These are phyloP conservation scores for Biscutella auriculata DNA, from an alignment of 441 rosid species.

Conservation along the genomic window DNA sequence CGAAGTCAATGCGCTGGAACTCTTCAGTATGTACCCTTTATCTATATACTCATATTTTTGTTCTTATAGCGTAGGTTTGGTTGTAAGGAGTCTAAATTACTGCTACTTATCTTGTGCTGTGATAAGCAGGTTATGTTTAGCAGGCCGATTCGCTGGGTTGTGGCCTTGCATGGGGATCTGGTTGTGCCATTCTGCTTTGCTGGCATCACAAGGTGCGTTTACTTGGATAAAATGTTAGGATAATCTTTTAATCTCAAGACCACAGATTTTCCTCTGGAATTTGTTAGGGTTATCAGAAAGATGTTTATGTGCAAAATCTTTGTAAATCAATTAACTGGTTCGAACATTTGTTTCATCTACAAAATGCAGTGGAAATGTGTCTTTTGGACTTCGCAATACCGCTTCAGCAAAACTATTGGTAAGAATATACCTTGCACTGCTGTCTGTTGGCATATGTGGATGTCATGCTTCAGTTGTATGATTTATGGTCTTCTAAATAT, in stretches of 20 bases:
- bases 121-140: slow-evolving; percentile 60
- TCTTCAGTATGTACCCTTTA: slow-evolving; percentile 43
- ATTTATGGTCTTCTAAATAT: slow-evolving; percentile 14
- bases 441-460: neutral
- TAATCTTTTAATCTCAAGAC: no score
- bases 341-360: slow-evolving; percentile 11
- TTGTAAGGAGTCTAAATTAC: neutral
- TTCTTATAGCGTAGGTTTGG: neutral
- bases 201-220: slow-evolving; percentile 66
- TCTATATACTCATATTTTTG: neutral
- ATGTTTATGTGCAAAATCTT: neutral
- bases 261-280: neutral
- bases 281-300: neutral
- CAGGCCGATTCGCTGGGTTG: slow-evolving; percentile 92
- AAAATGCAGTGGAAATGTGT: slow-evolving; percentile 61
- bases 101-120: slow-evolving; percentile 3
- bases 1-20: slow-evolving; percentile 95
- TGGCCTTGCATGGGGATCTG: slow-evolving; percentile 82
- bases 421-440: slow-evolving; percentile 18
- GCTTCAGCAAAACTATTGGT: slow-evolving; percentile 61
- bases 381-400: slow-evolving; percentile 84
- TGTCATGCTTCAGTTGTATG: slow-evolving; percentile 6
- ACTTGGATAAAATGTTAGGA: neutral
- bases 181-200: slow-evolving; percentile 79
- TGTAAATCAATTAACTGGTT: neutral